A percentile compares a stretch with the other conserved stretches of the same genome.
These are phyloP conservation scores for Skeletonema tropicum DNA, from an alignment of 108 stramenopile species.

Conservation along the genomic window DNA sequence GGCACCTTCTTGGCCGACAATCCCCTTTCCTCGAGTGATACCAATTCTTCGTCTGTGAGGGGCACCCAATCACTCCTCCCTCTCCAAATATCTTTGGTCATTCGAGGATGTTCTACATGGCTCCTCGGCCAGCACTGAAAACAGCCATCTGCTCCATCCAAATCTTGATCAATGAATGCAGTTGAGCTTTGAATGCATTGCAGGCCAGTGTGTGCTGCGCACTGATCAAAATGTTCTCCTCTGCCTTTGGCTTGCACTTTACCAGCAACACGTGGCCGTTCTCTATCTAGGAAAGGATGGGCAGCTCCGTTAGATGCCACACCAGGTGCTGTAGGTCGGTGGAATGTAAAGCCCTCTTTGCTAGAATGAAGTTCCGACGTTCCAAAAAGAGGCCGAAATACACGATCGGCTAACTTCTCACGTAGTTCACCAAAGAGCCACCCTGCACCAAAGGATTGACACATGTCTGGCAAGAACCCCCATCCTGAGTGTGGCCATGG, in stretches of 20 bases:
- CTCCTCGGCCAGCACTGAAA: slow-evolving; percentile 45
- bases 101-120: slow-evolving; percentile 21
- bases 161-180: slow-evolving; percentile 33
- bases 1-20: slow-evolving; percentile 20
- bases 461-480: slow-evolving; percentile 30
- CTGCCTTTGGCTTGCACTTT: slow-evolving; percentile 14
- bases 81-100: slow-evolving; percentile 34
- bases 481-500: slow-evolving; percentile 52
- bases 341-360: slow-evolving; percentile 67
- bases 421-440: slow-evolving; percentile 54
- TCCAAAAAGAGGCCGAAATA: slow-evolving; percentile 53
- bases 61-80: slow-evolving; percentile 45
- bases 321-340: slow-evolving; percentile 29
- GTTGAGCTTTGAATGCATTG: slow-evolving; percentile 37
- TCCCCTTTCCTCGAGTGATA: slow-evolving; percentile 12
- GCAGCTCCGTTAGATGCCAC: slow-evolving; percentile 22
- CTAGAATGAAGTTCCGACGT: slow-evolving; percentile 54
- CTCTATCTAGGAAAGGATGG: slow-evolving; percentile 17
- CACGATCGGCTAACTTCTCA: slow-evolving; percentile 52
- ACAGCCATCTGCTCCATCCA: slow-evolving; percentile 32
- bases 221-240: slow-evolving; percentile 52
- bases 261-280: slow-evolving; percentile 24
- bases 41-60: slow-evolving; percentile 36
- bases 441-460: slow-evolving; percentile 57
- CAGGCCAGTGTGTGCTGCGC: slow-evolving; percentile 15